Evolutionary conservation across 75 land plant genomes (phyloP), one percentile per base, ranked within the genome.

Genomic region (Ceratopteris richardii): DNA sequence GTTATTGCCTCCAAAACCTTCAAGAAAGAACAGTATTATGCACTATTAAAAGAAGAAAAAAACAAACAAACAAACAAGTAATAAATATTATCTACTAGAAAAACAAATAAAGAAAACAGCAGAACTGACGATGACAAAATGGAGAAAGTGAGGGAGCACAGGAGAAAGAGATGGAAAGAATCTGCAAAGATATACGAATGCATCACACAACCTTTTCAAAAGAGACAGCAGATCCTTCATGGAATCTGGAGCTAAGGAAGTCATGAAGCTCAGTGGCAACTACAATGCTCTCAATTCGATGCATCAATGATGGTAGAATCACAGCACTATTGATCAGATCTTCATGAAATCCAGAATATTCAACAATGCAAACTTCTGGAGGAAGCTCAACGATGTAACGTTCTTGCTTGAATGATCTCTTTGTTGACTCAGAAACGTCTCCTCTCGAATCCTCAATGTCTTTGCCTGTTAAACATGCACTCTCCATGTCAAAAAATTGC

Each of bases 1-100:
- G 99, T 90, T 11, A 90, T 76, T 41, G 99, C 97, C 66, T 95
- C 89, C 20, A 90, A 75, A 56, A 94, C 66, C 98, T 94, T 68
- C 62, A 31, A 62, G 64, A 31, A 57, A 26, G n/a, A n/a, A n/a
- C n/a, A n/a, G n/a, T n/a, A n/a, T n/a, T n/a, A n/a, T n/a, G n/a
- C n/a, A n/a, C n/a, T n/a, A n/a, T n/a, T n/a, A n/a, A n/a, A n/a
- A 66, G 21, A 13, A 14, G 20, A 39, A 63, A 53, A 23, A 0
- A 20, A 54, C n/a, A 62, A 54, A n/a, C n/a, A n/a, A n/a, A 29
- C 22, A 61, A 17, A 50, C 16, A 21, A 44, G 13, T 25, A 20
- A 50, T 31, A 19, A 11, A 24, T 58, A 31, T 31, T 23, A 44
- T 5, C 29, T 26, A 53, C 26, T 40, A 14, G 42, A 40, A 40